Conservation (phyloP, 176 grass and related monocot species). For the Canna indica region DNA sequence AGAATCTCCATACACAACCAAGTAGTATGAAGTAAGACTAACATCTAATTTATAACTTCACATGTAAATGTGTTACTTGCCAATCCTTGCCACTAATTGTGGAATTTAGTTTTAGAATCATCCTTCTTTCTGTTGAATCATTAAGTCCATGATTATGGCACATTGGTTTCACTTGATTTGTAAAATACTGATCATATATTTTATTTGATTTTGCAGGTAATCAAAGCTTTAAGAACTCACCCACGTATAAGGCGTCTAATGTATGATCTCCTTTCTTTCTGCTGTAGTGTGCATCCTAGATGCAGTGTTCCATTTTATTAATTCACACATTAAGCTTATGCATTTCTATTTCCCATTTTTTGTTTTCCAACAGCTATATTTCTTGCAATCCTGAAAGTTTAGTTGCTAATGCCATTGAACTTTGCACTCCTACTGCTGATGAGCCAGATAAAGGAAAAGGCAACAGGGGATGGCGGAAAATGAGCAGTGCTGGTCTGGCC, state of each 20-base stretch:
- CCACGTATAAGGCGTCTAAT: constrained; percentile 83
- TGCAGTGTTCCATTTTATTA: background rate
- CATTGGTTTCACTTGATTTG: background rate
- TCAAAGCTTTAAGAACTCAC: constrained; percentile 91
- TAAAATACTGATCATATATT: constrained; percentile 14
- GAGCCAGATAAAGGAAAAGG: constrained; percentile 67
- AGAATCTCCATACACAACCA: too few species aligned
- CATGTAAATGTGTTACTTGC: too few species aligned
- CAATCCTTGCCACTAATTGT: too few species aligned
- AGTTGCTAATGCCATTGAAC: constrained; percentile 82
- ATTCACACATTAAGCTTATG: background rate
- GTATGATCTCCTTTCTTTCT: constrained; percentile 31
- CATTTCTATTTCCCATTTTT: background rate
- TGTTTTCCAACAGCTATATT: constrained; percentile 54
- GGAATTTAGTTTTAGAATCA: background rate
- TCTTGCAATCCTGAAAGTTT: constrained; percentile 93
- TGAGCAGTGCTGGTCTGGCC: constrained; percentile 69
- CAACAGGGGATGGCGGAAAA: constrained; percentile 55
- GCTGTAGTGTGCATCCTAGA: background rate
- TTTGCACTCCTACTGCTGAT: constrained; percentile 77
- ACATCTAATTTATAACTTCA: too few species aligned
- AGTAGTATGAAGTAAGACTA: too few species aligned
- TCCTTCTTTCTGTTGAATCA: background rate
- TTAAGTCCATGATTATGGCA: background rate
- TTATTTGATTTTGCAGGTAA: constrained; percentile 46